Percentiles rank a stretch among this genome's conserved stretches.
These are phyloP conservation scores for Jamesozyma jinghongensis DNA, from an alignment of 805 yeast genomes.

Conservation along the genomic window DNA sequence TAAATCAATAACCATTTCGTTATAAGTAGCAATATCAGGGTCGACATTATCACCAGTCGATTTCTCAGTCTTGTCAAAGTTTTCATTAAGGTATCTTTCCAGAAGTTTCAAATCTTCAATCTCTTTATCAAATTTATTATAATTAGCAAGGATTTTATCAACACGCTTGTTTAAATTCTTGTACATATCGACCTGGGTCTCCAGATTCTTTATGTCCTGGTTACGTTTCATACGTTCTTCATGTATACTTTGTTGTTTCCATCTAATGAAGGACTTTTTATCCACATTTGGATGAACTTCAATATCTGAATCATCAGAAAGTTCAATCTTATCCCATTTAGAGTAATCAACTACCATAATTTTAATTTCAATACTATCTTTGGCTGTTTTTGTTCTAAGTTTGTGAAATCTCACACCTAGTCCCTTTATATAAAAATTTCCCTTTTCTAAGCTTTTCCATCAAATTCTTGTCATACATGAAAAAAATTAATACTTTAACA, in stretches of 20 bases:
- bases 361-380: slow-evolving; percentile 1
- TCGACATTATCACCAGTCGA: slow-evolving; percentile 39
- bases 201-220: slow-evolving; percentile 64
- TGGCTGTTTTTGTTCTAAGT: too few relatives aligned
- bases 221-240: slow-evolving; percentile 80
- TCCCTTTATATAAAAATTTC: too few relatives aligned
- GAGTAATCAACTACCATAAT: slow-evolving; percentile 85
- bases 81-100: slow-evolving; percentile 36
- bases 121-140: slow-evolving; percentile 22
- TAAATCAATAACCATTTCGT: slow-evolving; percentile 88
- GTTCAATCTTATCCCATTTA: slow-evolving; percentile 94
- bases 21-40: slow-evolving; percentile 53
- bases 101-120: slow-evolving; percentile 27
- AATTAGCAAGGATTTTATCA: slow-evolving; percentile 43
- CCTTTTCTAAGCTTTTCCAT: too few relatives aligned
- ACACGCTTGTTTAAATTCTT: slow-evolving; percentile 63
- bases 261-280: slow-evolving; percentile 78
- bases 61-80: slow-evolving; percentile 52
- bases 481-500: not conserved
- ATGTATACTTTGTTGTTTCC: slow-evolving; percentile 97
- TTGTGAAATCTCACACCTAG: too few relatives aligned
- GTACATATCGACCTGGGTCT: slow-evolving; percentile 76
- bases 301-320: slow-evolving; percentile 92
- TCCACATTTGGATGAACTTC: slow-evolving; percentile 99
- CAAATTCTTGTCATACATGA: not conserved